Conservation (phyloP, 208 protist species). For the Crithidia sp. region DNA sequence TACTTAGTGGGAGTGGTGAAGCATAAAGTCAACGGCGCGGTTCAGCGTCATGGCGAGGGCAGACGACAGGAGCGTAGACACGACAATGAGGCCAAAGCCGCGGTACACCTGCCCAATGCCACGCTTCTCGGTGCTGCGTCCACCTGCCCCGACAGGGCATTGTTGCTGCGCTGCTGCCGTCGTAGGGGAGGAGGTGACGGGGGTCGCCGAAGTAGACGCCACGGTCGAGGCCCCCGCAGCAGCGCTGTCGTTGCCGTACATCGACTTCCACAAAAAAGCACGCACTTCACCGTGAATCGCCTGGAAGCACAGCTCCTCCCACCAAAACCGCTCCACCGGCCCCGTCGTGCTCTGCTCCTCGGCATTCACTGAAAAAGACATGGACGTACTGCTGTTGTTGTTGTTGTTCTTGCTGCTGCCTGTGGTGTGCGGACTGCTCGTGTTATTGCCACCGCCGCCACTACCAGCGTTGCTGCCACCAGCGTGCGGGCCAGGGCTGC, state of each 20-base stretch:
- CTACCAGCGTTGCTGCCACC: not conserved
- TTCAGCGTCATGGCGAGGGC: slow-evolving; percentile 20
- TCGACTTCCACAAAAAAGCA: slow-evolving; percentile 22
- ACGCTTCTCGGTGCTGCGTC: slow-evolving; percentile 1
- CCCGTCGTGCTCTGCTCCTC: not conserved
- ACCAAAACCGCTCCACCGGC: slow-evolving; percentile 27
- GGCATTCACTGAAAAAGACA: not conserved
- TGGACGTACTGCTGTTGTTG: not conserved
- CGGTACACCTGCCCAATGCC: slow-evolving; percentile 29
- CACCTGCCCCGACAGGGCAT: not conserved
- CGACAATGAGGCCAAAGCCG: slow-evolving; percentile 28
- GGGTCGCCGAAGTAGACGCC: slow-evolving; percentile 2
- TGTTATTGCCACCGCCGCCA: not conserved
- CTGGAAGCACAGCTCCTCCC: slow-evolving; percentile 21
- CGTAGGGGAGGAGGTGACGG: slow-evolving; percentile 14
- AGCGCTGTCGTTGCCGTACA: slow-evolving; percentile 14
- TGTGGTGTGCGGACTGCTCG: not conserved
- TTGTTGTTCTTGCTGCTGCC: slow-evolving; percentile 2
- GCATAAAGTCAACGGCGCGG: slow-evolving; percentile 2
- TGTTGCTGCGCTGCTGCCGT: not conserved
- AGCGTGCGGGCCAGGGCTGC: not conserved
- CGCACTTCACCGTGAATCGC: slow-evolving; percentile 25
- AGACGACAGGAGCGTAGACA: slow-evolving; percentile 27
- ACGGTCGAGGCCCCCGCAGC: not conserved
- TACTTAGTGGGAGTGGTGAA: slow-evolving; percentile 1